Evolutionary conservation across 306 rosid species (phyloP), one percentile per base, ranked within the genome.

Genomic region (Casuarina cunninghamiana): DNA sequence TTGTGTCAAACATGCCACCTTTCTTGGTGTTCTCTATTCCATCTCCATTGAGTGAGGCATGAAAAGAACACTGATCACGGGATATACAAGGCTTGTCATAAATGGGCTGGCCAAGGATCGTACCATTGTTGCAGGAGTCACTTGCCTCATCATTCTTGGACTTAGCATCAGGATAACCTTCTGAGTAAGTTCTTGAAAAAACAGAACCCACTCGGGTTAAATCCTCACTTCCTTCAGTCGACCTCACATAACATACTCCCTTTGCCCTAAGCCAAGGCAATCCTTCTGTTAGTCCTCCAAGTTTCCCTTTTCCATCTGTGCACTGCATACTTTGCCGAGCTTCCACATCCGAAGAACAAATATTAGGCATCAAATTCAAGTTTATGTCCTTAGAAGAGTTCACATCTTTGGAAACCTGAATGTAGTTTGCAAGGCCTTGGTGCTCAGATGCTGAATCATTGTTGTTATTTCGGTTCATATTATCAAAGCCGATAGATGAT

Each of bases 361-460:
- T 69, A 71, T 43, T 39, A 43, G 90, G 88, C 68, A 70, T 42
- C 13, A 81, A 71, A 86, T 89, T 91, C 80, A 88, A 83, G 89
- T 91, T 84, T 60, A 88, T 62, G 77, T 73, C 77, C 53, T 78
- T 78, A 11, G 32, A 42, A 53, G 80, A 57, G 74, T 41, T 73
- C 58, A 53, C 57, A 65, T 82, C 77, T n/a, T 53, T 72, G n/a
- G 85, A 80, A 70, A 38, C 78, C 71, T 65, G 48, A 37, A 38
- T 16, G 77, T 21, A 46, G 60, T 82, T 83, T 74, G 50, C 3
- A 50, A 71, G 62, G 78, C 78, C 84, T 76, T 77, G 78, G 62
- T 66, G 53, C 44, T 79, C 77, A 60, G 73, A 44, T 72, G 74
- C 71, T 71, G 76, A 50, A 73, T 71, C 79, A 46, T 5, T 37